A percentile compares a stretch with the other conserved stretches of the same genome.
Conservation (phyloP, 2,329 filamentous ascomycete genomes). For the Cladophialophora chaetospira region DNA sequence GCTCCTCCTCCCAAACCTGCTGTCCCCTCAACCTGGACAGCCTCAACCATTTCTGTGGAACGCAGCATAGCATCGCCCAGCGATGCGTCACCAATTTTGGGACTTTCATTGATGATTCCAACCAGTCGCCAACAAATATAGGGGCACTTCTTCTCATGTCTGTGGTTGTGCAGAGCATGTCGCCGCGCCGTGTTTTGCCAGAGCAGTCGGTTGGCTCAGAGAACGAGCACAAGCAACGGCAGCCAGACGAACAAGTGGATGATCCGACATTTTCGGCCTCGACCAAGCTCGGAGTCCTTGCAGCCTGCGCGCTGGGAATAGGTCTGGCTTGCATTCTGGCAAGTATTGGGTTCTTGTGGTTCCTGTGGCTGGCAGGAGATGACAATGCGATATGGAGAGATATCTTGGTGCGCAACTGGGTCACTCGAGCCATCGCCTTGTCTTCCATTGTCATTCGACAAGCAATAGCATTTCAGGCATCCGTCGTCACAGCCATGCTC, state of each 20-base stretch:
- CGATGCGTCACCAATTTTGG: background rate
- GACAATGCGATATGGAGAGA: background rate
- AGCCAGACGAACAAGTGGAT: background rate
- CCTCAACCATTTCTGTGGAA: too few species aligned
- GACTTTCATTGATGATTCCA: background rate
- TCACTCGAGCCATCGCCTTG: background rate
- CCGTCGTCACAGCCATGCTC: slow-evolving; percentile 5
- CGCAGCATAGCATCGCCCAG: background rate
- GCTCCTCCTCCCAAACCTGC: background rate
- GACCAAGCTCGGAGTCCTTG: background rate
- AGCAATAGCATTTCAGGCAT: background rate
- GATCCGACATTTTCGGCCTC: background rate
- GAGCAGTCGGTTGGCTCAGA: background rate
- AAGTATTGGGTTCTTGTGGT: slow-evolving; percentile 8
- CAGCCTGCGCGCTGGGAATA: slow-evolving; percentile 1
- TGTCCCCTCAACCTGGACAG: background rate
- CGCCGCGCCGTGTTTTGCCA: background rate
- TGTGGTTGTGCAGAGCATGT: background rate
- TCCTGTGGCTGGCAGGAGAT: slow-evolving; percentile 6
- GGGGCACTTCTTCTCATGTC: background rate
- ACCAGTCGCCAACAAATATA: background rate
- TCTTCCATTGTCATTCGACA: slow-evolving; percentile 1
- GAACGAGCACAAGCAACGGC: background rate
- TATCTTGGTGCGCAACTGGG: background rate
- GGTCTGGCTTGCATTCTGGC: slow-evolving; percentile 1